phyloP scores from a whole-genome alignment of 148 eudicot genomes.

The Linanthus parryae region DNA sequence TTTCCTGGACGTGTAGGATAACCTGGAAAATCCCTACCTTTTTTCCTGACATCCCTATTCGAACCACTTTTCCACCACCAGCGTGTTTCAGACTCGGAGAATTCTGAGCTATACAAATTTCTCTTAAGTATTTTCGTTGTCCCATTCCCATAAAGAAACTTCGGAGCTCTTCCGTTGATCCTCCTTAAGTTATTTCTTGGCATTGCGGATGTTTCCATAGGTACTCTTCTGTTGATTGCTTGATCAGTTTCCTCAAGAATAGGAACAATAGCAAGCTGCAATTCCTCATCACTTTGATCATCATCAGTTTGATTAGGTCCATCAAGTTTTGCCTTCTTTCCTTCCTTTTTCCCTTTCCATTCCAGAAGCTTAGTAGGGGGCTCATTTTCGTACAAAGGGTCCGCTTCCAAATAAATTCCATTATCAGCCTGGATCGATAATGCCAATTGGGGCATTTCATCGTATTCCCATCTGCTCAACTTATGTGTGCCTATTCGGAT shows the following conservation, averaged over 20 bases:
- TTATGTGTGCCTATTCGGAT: constrained; percentile 47
- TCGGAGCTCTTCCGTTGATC: constrained; percentile 18
- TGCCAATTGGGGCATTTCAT: constrained; percentile 57
- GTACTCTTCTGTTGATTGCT: constrained; percentile 24
- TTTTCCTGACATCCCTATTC: constrained; percentile 7
- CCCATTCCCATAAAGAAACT: constrained; percentile 16
- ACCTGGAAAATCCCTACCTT: constrained; percentile 15
- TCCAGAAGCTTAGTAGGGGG: constrained; percentile 15
- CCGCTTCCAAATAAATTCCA: constrained; percentile 12
- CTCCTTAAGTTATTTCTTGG: constrained; percentile 27
- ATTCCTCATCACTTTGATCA: constrained; percentile 11
- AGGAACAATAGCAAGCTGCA: constrained; percentile 44
- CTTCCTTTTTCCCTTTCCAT: constrained; percentile 14
- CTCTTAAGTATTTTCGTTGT: constrained; percentile 13
- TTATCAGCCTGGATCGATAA: constrained; percentile 54
- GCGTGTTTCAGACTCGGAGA: constrained; percentile 21
- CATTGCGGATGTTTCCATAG: constrained; percentile 36
- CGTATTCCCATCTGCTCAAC: constrained; percentile 32
- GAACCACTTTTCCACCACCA: constrained; percentile 22
- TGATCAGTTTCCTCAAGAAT: constrained; percentile 18
- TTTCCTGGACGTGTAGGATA: constrained; percentile 20
- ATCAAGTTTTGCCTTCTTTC: constrained; percentile 14
- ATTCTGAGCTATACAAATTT: constrained; percentile 27
- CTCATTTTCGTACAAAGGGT: constrained; percentile 19
- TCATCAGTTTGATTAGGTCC: constrained; percentile 14